Percentiles rank a stretch among this genome's conserved stretches.
These are phyloP conservation scores for Pisolithus tinctorius DNA, from an alignment of 768 basidiomycete species.

Conservation along the genomic window DNA sequence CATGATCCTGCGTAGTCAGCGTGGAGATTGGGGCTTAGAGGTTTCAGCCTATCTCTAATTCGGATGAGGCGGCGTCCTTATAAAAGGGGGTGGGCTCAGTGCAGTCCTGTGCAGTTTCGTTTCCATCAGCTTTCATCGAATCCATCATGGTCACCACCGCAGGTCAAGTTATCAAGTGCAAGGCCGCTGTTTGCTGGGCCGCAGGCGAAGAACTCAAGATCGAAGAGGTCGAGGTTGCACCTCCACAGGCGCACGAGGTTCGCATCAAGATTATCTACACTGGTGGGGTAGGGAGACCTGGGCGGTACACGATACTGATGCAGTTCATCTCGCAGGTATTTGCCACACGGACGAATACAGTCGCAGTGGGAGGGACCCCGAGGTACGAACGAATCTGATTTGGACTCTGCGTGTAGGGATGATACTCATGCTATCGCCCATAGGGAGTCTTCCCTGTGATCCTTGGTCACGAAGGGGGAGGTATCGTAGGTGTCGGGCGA, in stretches of 20 bases:
- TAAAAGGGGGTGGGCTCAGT: no score
- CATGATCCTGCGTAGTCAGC: conserved; percentile 32
- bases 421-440: neutral
- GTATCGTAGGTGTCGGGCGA: conserved; percentile 51
- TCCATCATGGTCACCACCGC: conserved; percentile 61
- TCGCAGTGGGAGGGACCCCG: conserved; percentile 91
- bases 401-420: neutral
- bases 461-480: conserved; percentile 93
- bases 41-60: no score
- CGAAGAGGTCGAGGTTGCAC: conserved; percentile 91
- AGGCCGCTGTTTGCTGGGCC: conserved; percentile 94
- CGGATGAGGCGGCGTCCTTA: neutral
- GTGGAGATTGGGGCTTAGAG: neutral
- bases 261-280: conserved; percentile 89
- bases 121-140: neutral
- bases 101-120: no score
- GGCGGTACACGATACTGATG: conserved; percentile 4
- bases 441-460: conserved; percentile 89
- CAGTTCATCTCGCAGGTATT: conserved; percentile 47
- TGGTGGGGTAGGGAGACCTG: conserved; percentile 38
- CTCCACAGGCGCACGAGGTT: conserved; percentile 87
- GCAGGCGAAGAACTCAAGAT: conserved; percentile 80
- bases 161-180: conserved; percentile 78
- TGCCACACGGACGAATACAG: conserved; percentile 99
- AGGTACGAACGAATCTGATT: conserved; percentile 42